Evolutionary conservation across 495 filamentous ascomycete genomes (phyloP).

Genomic region (Podospora sp.): DNA sequence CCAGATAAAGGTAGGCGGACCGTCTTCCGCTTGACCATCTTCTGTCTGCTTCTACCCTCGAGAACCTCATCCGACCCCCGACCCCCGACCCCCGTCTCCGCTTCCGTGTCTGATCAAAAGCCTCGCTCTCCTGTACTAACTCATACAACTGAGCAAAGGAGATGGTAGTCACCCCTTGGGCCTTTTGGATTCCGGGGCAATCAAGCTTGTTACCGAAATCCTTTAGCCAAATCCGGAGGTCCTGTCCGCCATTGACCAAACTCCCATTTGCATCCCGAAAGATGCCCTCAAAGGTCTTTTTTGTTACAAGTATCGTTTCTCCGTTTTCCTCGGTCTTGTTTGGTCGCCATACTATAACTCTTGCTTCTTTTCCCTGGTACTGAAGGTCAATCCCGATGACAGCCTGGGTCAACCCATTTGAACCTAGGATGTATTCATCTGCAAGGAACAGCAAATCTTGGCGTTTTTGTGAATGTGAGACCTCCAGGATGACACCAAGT

Average conservation of each 20-base stretch:
- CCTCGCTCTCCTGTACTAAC: not conserved
- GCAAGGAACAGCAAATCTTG: not conserved
- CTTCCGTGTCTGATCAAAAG: no score
- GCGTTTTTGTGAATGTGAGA: conserved; percentile 1
- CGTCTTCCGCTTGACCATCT: no score
- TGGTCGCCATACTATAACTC: conserved; percentile 1
- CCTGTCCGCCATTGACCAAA: not conserved
- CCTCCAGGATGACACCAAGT: not conserved
- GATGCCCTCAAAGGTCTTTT: not conserved
- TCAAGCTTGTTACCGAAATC: not conserved
- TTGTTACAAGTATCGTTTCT: not conserved
- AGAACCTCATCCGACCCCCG: no score
- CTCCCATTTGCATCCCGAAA: not conserved
- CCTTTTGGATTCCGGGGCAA: not conserved
- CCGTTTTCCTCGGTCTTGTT: not conserved
- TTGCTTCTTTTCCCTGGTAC: not conserved
- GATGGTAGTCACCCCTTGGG: not conserved
- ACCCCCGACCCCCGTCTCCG: no score
- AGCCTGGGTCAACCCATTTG: not conserved
- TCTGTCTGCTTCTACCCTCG: no score
- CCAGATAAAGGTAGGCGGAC: no score
- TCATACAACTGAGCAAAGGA: not conserved
- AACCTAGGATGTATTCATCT: conserved; percentile 5
- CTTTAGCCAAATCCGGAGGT: not conserved
- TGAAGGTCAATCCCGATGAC: conserved; percentile 2